Evolutionary conservation across 1,139 yeast species (phyloP).

Genomic region (Hansenula sp.): DNA sequence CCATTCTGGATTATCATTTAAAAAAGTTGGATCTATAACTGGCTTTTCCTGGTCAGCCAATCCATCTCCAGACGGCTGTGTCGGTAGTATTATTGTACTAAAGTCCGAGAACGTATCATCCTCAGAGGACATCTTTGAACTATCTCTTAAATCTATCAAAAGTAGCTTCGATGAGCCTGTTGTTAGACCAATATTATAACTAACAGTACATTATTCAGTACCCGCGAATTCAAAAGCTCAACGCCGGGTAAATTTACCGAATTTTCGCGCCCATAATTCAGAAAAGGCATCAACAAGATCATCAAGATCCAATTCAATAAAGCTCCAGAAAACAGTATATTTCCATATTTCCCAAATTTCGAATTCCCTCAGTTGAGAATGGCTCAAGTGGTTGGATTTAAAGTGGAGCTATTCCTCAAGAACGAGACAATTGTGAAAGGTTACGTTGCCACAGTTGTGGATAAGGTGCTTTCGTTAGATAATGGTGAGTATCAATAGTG

Average conservation of each 20-base stretch:
- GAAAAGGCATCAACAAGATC: no score
- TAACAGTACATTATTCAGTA: no score
- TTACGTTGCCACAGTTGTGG: conserved; percentile 39
- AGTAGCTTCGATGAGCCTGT: neutral
- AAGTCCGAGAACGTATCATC: neutral
- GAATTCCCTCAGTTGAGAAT: conserved; percentile 1
- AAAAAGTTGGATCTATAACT: conserved; percentile 24
- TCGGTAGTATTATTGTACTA: neutral
- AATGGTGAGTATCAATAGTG: conserved; percentile 24
- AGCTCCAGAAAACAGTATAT: no score
- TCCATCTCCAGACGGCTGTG: neutral
- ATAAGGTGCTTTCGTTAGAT: conserved; percentile 34
- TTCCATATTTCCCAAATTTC: no score
- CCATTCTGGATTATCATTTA: conserved; percentile 29
- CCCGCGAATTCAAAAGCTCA: neutral
- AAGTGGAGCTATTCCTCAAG: conserved; percentile 45
- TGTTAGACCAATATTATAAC: no score
- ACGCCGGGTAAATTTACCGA: neutral
- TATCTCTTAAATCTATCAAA: neutral
- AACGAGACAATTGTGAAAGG: conserved; percentile 44
- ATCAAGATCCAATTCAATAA: no score
- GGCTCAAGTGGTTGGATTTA: conserved; percentile 49
- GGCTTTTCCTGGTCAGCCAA: neutral
- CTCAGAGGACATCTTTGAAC: neutral
- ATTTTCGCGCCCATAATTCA: no score